Evolutionary conservation across 192 early-diverging fungal species (phyloP).

Genomic region (Rhizophlyctis rosea): DNA sequence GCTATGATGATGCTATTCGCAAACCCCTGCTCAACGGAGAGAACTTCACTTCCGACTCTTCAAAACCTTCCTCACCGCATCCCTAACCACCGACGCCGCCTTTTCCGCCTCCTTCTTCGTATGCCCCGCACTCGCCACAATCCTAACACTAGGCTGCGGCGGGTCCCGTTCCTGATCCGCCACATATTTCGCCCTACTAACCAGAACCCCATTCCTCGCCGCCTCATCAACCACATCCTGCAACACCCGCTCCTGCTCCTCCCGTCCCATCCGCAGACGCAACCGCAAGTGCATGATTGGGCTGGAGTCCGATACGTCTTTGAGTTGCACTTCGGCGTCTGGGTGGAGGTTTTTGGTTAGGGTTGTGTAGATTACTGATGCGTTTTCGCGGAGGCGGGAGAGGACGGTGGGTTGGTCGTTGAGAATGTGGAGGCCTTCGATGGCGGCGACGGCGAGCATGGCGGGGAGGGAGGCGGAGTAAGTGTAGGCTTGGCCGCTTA

Average conservation of each 20-base stretch:
- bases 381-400: constrained; percentile 61
- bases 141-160: constrained; percentile 78
- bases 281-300: constrained; percentile 80
- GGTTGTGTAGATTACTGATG: constrained; percentile 53
- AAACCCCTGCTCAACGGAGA: too few species aligned
- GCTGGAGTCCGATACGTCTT: constrained; percentile 30
- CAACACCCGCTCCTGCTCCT: constrained; percentile 73
- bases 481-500: constrained; percentile 85
- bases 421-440: constrained; percentile 74
- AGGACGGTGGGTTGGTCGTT: constrained; percentile 47
- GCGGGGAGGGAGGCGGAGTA: constrained; percentile 95
- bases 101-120: constrained; percentile 83
- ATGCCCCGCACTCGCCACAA: constrained; percentile 72
- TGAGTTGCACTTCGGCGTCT: constrained; percentile 42
- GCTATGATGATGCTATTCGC: too few species aligned
- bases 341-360: constrained; percentile 50
- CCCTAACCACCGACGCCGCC: constrained; percentile 72
- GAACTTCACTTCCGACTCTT: constrained; percentile 30
- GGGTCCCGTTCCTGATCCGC: constrained; percentile 71
- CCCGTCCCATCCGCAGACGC: constrained; percentile 37
- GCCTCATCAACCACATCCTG: constrained; percentile 77
- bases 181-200: constrained; percentile 86
- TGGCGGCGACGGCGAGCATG: constrained; percentile 83
- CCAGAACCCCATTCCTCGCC: constrained; percentile 76
- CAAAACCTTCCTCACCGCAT: constrained; percentile 51